Base-by-base conservation (phyloP, 2,329 filamentous ascomycete genomes). In the Metarhizium brunneum region DNA sequence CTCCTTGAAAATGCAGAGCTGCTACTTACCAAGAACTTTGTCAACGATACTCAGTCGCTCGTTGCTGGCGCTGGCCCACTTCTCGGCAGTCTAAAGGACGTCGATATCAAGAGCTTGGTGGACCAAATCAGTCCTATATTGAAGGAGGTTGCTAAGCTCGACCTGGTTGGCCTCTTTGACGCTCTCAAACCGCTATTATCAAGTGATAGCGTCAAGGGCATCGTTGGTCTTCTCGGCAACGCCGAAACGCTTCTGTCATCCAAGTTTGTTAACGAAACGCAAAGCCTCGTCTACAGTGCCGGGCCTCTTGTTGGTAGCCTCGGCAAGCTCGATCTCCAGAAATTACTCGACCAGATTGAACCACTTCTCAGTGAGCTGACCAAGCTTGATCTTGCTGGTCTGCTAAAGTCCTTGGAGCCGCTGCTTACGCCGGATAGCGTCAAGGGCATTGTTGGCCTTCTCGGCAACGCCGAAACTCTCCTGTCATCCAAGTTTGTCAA, bases 281-380 rank as follows among this genome's bases (percentile, higher is more conserved):
- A 65, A 16, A 57, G 59, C 3, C 56, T 69, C 1, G 58, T 68
- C 7, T 57, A 59, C 0, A 62, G 62, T 35, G 66, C 67, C 56
- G 57, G 56, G 30, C 71, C 71, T 0, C 58, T 74, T 0, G 59
- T 74, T 1, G 60, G 63, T 5, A 66, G 63, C 2, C 58, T 74
- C 5, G 64, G 64, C 47, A 66, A 69, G 48, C 64, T 72, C 10
- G 67, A 74, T 40, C 55, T 74, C 0, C 54, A 65, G 53, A 66
- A 64, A 6, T 25, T 67, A 0, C 58, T 67, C 5, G 62, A 69
- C 11, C 65, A 70, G 2, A 49, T 73, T 2, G 63, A 63, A 5
- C 71, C 71, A 0, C 57, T 75, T 11, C 56, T 66, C 25, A 49
- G 63, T 13, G 59, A 57, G 18, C 35, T 67, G 1, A 59, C 65